phyloP scores from a whole-genome alignment of 2,329 filamentous ascomycete genomes.

The Periconia digitata region DNA sequence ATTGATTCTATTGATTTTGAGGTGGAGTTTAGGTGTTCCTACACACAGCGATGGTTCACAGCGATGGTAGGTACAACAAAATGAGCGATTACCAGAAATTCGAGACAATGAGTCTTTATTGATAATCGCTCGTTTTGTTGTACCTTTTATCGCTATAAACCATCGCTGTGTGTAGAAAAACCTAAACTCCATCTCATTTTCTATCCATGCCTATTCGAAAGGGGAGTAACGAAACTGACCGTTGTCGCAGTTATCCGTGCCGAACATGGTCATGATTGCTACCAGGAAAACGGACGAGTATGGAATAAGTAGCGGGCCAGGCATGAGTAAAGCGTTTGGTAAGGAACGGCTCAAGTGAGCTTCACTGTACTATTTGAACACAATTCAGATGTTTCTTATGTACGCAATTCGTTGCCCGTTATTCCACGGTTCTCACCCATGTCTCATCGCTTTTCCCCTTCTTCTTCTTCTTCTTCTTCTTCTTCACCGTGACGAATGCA shows the following conservation, averaged over 20 bases:
- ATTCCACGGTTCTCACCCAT: neutral
- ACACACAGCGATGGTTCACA: no score
- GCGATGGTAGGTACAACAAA: no score
- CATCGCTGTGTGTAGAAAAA: no score
- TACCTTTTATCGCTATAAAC: no score
- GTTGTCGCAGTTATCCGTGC: conserved; percentile 46
- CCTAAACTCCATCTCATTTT: no score
- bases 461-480: neutral
- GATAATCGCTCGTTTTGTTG: no score
- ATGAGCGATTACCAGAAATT: no score
- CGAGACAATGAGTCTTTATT: no score
- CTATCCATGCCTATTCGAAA: no score
- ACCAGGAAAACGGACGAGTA: neutral
- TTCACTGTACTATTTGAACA: conserved; percentile 32
- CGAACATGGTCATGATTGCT: conserved; percentile 43
- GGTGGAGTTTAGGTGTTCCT: no score
- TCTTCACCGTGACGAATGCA: neutral
- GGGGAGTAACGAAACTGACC: conserved; percentile 15
- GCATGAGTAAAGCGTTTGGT: neutral
- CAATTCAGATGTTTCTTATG: conserved; percentile 16
- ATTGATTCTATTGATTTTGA: no score
- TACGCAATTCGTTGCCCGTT: neutral
- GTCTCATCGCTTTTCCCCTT: neutral
- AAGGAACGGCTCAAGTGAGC: conserved; percentile 12
- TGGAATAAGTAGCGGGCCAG: neutral